Percentiles rank a stretch among this genome's conserved stretches.
Conservation (phyloP, 176 grass and related monocot species). For the maize (Zea mays) region Zm-B73-REFERENCE-NAM-5.0 NC_050101.1:155654001-155654500, state of each 20-base stretch:
- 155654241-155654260: constrained; percentile 87
- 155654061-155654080: constrained; percentile 2
- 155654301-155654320: not conserved
- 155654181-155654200: constrained; percentile 75
- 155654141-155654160: constrained; percentile 81
- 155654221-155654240: constrained; percentile 91
- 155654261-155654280: constrained; percentile 78
- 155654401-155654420: constrained; percentile 10
- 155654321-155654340: constrained; percentile 4
- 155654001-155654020: constrained; percentile 19
- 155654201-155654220: constrained; percentile 86
- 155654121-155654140: constrained; percentile 84
- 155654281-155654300: constrained; percentile 86
- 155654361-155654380: not conserved
- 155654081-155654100: constrained; percentile 46
- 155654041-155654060: constrained; percentile 2
- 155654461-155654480: constrained; percentile 9
- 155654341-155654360: not conserved
- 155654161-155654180: constrained; percentile 70
- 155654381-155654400: not conserved
- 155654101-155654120: constrained; percentile 78
- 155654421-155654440: constrained; percentile 17
- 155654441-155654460: not conserved
- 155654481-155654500: not conserved
- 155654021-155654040: not conserved